Conservation (phyloP, 1,284 basidiomycete species). For the Earliella scabrosa region DNA sequence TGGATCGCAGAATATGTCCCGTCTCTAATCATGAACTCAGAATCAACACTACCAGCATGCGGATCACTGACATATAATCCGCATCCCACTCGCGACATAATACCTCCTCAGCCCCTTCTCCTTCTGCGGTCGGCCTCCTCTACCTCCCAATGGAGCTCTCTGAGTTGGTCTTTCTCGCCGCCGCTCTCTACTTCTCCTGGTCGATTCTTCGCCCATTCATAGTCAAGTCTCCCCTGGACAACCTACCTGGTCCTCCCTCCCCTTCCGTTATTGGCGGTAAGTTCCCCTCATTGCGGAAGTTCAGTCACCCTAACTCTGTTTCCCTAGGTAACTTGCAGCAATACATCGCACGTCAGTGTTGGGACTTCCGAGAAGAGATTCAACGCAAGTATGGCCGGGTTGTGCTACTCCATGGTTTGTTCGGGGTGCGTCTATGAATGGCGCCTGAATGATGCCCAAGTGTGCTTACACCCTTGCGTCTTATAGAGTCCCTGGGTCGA, state of each 20-base stretch:
- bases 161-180: conserved; percentile 8
- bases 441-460: background rate
- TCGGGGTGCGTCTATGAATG: conserved; percentile 7
- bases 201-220: conserved; percentile 6
- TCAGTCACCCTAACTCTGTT: no score
- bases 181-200: conserved; percentile 14
- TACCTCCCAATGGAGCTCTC: no score
- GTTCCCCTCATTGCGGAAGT: no score
- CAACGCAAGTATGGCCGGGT: conserved; percentile 13
- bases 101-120: no score
- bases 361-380: conserved; percentile 13
- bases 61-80: no score
- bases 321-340: conserved; percentile 16
- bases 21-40: no score
- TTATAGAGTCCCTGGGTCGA: conserved; percentile 17
- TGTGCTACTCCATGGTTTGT: conserved; percentile 2
- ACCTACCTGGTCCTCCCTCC: conserved; percentile 18
- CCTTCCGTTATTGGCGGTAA: conserved; percentile 10
- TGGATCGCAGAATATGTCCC: no score
- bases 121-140: no score
- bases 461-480: no score
- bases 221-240: conserved; percentile 13
- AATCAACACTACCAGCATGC: no score
- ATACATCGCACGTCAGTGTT: conserved; percentile 15
- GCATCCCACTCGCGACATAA: no score